These are phyloP conservation scores for Arthroderma sp. DNA, from an alignment of 2,329 filamentous ascomycete genomes.

Conservation along the genomic window DNA sequence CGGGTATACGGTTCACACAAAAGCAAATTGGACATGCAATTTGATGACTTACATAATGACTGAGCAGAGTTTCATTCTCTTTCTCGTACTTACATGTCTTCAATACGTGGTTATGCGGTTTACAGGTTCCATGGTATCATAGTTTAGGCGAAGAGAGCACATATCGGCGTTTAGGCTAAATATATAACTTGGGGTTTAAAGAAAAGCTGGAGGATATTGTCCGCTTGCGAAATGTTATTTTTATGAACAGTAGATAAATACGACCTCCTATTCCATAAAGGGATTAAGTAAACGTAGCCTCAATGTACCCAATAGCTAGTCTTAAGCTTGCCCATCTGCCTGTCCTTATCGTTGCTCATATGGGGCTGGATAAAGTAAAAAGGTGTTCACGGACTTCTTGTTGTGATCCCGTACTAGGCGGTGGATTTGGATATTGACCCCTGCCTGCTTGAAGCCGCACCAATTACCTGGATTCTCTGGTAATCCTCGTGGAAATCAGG, in stretches of 20 bases:
- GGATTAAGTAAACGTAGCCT: not conserved
- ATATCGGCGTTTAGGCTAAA: not conserved
- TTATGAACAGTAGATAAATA: not conserved
- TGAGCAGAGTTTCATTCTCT: not conserved
- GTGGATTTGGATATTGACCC: no score
- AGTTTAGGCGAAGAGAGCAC: not conserved
- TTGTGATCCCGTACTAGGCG: no score
- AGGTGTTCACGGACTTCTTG: not conserved
- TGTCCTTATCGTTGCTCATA: no score
- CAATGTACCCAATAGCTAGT: no score
- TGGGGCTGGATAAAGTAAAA: no score
- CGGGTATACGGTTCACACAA: not conserved
- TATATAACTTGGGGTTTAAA: not conserved
- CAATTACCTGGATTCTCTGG: no score
- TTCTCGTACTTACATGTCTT: not conserved
- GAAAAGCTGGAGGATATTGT: not conserved
- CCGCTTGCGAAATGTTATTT: not conserved
- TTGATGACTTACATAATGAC: not conserved
- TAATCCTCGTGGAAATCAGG: no score
- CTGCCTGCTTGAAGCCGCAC: no score
- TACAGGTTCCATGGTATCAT: not conserved
- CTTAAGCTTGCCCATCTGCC: no score
- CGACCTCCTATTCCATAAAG: not conserved
- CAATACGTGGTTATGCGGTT: not conserved
- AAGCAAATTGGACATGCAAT: not conserved